These are phyloP conservation scores for Tothia fuscella DNA, from an alignment of 2,329 filamentous ascomycete species.

Conservation along the genomic window DNA sequence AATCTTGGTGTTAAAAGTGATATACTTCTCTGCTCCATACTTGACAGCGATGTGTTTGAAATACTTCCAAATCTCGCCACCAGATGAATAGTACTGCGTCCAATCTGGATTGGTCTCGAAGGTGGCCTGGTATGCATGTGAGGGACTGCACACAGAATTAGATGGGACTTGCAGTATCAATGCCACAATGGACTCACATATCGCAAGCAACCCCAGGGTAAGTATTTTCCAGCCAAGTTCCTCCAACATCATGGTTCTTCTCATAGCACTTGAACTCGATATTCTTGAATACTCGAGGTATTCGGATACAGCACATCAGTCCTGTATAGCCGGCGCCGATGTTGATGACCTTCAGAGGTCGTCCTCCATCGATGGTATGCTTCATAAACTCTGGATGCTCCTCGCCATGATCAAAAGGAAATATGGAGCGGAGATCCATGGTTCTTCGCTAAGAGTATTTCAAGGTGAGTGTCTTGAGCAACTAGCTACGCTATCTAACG, in stretches of 20 bases:
- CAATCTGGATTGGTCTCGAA: constrained; percentile 49
- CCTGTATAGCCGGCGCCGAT: constrained; percentile 6
- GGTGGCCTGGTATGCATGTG: constrained; percentile 39
- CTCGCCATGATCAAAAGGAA: constrained; percentile 3
- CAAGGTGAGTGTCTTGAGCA: too few species aligned
- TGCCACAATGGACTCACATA: constrained; percentile 22
- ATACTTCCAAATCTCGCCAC: constrained; percentile 47
- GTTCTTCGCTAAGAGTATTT: too few species aligned
- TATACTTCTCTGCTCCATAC: constrained; percentile 43
- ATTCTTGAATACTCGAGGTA: constrained; percentile 5
- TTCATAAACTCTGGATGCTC: constrained; percentile 5
- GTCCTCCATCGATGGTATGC: constrained; percentile 1
- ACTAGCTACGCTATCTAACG: too few species aligned
- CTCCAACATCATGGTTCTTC: constrained; percentile 41
- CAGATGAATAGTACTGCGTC: constrained; percentile 45
- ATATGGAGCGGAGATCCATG: constrained; percentile 4
- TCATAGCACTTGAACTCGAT: constrained; percentile 26
- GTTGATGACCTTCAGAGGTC: constrained; percentile 4
- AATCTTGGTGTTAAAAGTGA: constrained; percentile 45
- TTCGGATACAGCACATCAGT: background rate
- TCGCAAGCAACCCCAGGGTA: constrained; percentile 46
- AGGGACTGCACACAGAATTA: background rate
- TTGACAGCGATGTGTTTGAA: constrained; percentile 41
- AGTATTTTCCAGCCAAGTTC: constrained; percentile 32
- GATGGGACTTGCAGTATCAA: background rate